phyloP scores from a whole-genome alignment of 2,329 filamentous ascomycete genomes.

The Capronia epimyces region DNA sequence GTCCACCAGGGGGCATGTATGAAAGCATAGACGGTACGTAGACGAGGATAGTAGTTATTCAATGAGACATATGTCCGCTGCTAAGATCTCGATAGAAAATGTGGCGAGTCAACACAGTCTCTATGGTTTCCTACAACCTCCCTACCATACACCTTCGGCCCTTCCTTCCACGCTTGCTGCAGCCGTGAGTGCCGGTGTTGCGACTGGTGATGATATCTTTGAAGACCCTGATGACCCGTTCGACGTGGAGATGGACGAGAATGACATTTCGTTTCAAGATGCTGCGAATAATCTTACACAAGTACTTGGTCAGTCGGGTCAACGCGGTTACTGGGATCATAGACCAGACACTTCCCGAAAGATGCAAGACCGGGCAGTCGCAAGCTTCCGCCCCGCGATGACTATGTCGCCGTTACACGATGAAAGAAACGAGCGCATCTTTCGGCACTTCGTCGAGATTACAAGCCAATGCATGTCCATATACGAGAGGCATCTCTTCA shows the following conservation, averaged over 20 bases:
- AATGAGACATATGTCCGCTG: constrained; percentile 3
- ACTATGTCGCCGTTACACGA: constrained; percentile 70
- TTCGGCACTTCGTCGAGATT: constrained; percentile 86
- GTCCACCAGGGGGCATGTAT: constrained; percentile 4
- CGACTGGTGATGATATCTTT: constrained; percentile 38
- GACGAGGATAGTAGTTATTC: constrained; percentile 4
- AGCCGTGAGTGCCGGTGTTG: background rate
- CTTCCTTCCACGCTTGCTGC: constrained; percentile 5
- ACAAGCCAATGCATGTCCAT: constrained; percentile 81
- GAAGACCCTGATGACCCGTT: constrained; percentile 58
- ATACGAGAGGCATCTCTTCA: constrained; percentile 69
- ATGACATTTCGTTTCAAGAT: constrained; percentile 29
- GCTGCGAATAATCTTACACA: constrained; percentile 29
- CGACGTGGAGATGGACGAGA: constrained; percentile 52
- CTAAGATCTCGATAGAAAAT: constrained; percentile 16
- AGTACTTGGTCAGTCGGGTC: constrained; percentile 30
- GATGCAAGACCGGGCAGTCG: constrained; percentile 10
- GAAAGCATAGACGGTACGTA: constrained; percentile 18
- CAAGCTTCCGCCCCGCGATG: constrained; percentile 11
- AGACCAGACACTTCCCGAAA: constrained; percentile 4
- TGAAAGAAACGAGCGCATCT: constrained; percentile 71
- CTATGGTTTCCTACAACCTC: constrained; percentile 10
- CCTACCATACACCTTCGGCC: background rate
- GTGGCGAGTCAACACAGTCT: constrained; percentile 11
- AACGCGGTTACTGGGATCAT: constrained; percentile 6